Evolutionary conservation across 2,329 filamentous ascomycete species (phyloP).

Genomic region (Alternaria viburni): DNA sequence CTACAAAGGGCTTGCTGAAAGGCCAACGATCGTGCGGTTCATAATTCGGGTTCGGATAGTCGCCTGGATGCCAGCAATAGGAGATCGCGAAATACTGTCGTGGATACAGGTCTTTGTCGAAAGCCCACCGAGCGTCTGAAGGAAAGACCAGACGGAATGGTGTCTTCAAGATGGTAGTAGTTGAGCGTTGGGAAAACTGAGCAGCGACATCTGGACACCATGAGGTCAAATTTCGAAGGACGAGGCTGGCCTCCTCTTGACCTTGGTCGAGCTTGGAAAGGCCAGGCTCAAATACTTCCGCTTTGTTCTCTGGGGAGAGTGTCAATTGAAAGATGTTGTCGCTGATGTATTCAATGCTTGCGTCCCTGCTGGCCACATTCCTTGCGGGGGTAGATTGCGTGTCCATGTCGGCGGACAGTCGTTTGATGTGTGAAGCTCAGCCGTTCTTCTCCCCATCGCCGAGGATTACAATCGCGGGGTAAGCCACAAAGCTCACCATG

Average conservation of each 20-base stretch:
- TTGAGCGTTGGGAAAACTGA: constrained; percentile 10
- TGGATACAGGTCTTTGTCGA: constrained; percentile 16
- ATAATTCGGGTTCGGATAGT: constrained; percentile 12
- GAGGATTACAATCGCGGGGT: not conserved
- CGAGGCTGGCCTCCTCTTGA: constrained; percentile 1
- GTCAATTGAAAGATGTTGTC: constrained; percentile 14
- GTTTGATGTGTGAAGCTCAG: not conserved
- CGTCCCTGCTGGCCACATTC: not conserved
- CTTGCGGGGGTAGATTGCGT: not conserved
- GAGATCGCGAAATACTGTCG: constrained; percentile 25
- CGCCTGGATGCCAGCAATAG: constrained; percentile 21
- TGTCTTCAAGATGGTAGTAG: constrained; percentile 13
- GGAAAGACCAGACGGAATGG: constrained; percentile 25
- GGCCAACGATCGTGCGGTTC: constrained; percentile 19
- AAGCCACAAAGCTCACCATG: not conserved
- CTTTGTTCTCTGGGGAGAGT: constrained; percentile 13
- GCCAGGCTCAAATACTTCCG: constrained; percentile 15
- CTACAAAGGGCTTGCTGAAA: constrained; percentile 20
- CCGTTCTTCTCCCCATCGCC: not conserved
- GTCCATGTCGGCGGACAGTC: not conserved
- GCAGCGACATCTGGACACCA: constrained; percentile 11
- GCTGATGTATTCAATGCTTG: constrained; percentile 5
- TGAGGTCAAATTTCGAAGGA: constrained; percentile 11
- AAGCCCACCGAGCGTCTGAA: not conserved
- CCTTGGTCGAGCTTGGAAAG: constrained; percentile 5